These are phyloP conservation scores for Bombardia bombarda DNA, from an alignment of 495 filamentous ascomycete genomes.

Conservation along the genomic window DNA sequence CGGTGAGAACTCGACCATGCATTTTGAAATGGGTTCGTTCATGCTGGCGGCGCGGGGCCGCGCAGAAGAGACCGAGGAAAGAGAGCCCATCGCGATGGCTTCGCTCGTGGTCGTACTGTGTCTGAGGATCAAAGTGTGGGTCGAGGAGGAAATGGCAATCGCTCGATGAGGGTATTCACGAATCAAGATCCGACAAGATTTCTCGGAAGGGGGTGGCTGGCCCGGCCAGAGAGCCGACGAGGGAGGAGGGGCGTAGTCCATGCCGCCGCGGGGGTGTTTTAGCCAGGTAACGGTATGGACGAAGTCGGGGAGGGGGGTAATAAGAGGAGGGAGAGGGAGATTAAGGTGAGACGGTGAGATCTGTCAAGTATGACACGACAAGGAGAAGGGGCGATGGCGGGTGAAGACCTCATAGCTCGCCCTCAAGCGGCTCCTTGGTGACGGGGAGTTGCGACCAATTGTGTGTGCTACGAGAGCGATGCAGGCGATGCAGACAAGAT, in stretches of 20 bases:
- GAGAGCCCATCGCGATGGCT: conserved; percentile 42
- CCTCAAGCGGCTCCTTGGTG: too few species aligned
- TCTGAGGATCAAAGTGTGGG: conserved; percentile 76
- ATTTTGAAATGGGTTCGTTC: conserved; percentile 45
- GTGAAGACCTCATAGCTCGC: too few species aligned
- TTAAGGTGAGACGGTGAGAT: too few species aligned
- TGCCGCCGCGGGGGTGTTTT: too few species aligned
- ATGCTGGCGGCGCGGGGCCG: conserved; percentile 26
- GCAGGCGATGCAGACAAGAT: too few species aligned
- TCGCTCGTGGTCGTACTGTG: conserved; percentile 55
- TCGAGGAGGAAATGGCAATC: conserved; percentile 70
- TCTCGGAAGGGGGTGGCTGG: conserved; percentile 32
- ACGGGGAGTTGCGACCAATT: too few species aligned
- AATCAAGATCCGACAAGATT: conserved; percentile 49
- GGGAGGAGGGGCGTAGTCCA: conserved; percentile 20
- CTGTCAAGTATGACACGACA: too few species aligned
- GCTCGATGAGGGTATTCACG: conserved; percentile 77
- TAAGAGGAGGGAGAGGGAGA: too few species aligned
- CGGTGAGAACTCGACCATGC: conserved; percentile 79
- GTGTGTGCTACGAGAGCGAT: too few species aligned
- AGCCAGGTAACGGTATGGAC: too few species aligned
- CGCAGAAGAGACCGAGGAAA: conserved; percentile 35
- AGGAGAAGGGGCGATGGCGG: too few species aligned
- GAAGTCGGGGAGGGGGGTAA: too few species aligned
- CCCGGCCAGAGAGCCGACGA: conserved; percentile 22